Evolutionary conservation across 2,329 filamentous ascomycete species (phyloP).

Genomic region (Blastomyces silverae): DNA sequence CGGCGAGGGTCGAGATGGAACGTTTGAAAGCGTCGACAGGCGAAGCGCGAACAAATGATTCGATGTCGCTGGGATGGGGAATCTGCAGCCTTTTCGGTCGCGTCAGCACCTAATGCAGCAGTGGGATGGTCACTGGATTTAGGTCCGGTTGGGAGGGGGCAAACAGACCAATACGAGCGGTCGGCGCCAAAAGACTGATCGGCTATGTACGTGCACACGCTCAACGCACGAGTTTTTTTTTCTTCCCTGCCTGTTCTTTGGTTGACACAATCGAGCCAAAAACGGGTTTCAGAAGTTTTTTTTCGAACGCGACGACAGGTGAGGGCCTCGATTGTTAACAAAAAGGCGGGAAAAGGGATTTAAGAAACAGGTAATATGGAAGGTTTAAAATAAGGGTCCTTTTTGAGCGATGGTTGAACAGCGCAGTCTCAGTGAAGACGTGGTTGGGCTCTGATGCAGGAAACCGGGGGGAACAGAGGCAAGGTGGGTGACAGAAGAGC

Average conservation of each 20-base stretch:
- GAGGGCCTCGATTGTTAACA: neutral
- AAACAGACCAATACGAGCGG: constrained; percentile 14
- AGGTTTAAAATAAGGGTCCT: neutral
- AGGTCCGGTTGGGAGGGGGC: constrained; percentile 11
- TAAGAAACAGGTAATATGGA: constrained; percentile 3
- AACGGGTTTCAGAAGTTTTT: neutral
- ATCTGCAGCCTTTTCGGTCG: constrained; percentile 37
- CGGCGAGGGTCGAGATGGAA: constrained; percentile 1
- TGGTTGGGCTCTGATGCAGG: constrained; percentile 22
- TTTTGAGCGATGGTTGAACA: constrained; percentile 14
- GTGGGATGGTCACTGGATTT: constrained; percentile 16
- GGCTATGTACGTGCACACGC: constrained; percentile 2
- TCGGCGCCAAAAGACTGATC: constrained; percentile 10
- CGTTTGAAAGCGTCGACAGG: neutral
- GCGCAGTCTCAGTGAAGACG: constrained; percentile 13
- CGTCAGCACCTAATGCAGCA: constrained; percentile 41
- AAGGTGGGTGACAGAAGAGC: constrained; percentile 12
- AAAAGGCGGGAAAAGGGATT: neutral
- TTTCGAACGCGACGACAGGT: neutral
- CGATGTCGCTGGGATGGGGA: constrained; percentile 29
- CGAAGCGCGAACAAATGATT: constrained; percentile 33
- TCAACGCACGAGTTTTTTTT: neutral
- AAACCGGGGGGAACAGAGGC: constrained; percentile 12
- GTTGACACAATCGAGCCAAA: constrained; percentile 10
- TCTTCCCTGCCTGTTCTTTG: neutral